These are phyloP conservation scores for Kondoa subrosea DNA, from an alignment of 768 basidiomycete genomes.

Conservation along the genomic window DNA sequence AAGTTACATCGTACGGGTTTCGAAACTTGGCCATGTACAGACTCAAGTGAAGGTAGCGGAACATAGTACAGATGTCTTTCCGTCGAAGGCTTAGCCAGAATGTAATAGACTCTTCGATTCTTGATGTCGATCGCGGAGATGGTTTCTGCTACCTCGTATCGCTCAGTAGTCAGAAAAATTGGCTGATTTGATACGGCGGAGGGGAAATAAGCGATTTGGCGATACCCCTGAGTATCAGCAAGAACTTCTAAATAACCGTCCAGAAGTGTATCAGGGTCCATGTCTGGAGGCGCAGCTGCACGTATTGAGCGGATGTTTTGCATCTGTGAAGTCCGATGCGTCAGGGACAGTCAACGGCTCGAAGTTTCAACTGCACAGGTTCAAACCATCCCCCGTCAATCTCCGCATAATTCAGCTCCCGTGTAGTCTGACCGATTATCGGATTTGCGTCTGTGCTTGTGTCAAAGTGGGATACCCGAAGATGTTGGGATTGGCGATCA, in stretches of 20 bases:
- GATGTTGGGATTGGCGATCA: constrained; percentile 62
- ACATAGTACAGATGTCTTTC: constrained; percentile 72
- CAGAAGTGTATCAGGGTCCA: constrained; percentile 34
- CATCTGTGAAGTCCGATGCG: neutral
- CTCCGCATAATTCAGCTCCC: constrained; percentile 71
- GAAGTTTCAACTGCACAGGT: constrained; percentile 40
- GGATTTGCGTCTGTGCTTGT: constrained; percentile 20
- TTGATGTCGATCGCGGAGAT: constrained; percentile 55
- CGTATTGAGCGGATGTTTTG: constrained; percentile 1
- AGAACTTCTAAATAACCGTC: constrained; percentile 80
- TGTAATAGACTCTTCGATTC: constrained; percentile 58
- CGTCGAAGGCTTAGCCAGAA: constrained; percentile 63
- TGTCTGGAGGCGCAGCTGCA: constrained; percentile 30
- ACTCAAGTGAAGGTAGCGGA: constrained; percentile 43
- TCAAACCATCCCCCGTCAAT: constrained; percentile 93
- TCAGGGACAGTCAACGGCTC: constrained; percentile 1
- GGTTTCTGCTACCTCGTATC: constrained; percentile 71
- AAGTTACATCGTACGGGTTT: neutral
- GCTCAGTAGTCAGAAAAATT: constrained; percentile 64
- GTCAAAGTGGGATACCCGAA: constrained; percentile 55
- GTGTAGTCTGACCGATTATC: constrained; percentile 41
- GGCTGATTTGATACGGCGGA: constrained; percentile 54
- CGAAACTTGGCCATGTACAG: neutral
- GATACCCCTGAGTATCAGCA: constrained; percentile 62
- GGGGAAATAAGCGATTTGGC: constrained; percentile 82